Percentiles rank a stretch among this genome's conserved stretches.
Evolutionary conservation across 345 rosid genomes (phyloP).

Genomic region (Euphorbia pulcherrima): DNA sequence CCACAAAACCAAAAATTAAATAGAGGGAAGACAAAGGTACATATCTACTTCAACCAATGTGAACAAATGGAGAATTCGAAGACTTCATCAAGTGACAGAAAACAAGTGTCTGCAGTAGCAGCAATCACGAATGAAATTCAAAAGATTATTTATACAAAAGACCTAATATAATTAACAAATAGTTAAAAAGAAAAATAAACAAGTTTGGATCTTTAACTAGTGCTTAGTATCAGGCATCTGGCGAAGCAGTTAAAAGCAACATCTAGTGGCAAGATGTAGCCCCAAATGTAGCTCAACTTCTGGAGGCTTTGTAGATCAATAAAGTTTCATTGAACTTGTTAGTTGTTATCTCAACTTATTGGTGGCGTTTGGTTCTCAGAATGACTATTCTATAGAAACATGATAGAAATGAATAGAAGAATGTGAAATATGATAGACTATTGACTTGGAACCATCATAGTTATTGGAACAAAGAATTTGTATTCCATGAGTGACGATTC

Average conservation of each 20-base stretch:
- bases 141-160: not conserved
- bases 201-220: not conserved
- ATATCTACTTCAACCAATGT: constrained; percentile 2
- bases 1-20: not conserved
- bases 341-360: not conserved
- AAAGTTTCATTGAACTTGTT: not conserved
- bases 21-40: not conserved
- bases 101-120: not conserved
- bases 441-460: too few species aligned
- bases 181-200: not conserved
- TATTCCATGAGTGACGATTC: too few species aligned
- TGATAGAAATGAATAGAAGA: too few species aligned
- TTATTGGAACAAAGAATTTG: too few species aligned
- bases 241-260: not conserved
- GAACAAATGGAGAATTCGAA: not conserved
- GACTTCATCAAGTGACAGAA: not conserved
- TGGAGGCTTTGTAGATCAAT: not conserved
- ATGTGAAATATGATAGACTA: too few species aligned
- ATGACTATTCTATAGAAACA: too few species aligned
- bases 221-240: not conserved
- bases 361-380: too few species aligned
- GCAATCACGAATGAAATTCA: not conserved
- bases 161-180: not conserved
- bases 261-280: not conserved
- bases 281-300: not conserved